These are phyloP conservation scores for Zygotorulaspora danielsina DNA, from an alignment of 805 yeast species.

Conservation along the genomic window DNA sequence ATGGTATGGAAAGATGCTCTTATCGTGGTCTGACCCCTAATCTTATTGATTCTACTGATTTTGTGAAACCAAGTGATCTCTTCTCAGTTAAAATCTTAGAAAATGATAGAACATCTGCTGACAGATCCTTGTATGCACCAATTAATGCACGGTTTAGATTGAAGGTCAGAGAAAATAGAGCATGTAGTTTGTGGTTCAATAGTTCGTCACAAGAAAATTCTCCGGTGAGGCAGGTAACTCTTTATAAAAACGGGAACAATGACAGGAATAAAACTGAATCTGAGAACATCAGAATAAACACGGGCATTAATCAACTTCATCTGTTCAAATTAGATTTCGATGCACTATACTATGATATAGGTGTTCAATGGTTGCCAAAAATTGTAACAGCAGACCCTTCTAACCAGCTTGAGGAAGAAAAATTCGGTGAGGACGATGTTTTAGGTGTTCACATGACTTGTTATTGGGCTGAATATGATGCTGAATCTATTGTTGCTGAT, in stretches of 20 bases:
- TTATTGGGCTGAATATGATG: constrained; percentile 72
- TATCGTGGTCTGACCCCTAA: constrained; percentile 50
- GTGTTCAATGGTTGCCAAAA: constrained; percentile 73
- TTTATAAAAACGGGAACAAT: constrained; percentile 39
- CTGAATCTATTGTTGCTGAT: constrained; percentile 40
- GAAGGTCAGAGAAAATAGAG: constrained; percentile 56
- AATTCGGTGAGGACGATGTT: constrained; percentile 33
- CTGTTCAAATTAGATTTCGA: constrained; percentile 65
- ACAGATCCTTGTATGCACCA: constrained; percentile 57
- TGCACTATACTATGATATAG: constrained; percentile 49
- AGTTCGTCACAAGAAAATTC: constrained; percentile 42
- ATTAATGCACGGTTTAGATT: constrained; percentile 59
- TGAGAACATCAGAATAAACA: constrained; percentile 47
- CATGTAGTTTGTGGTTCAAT: constrained; percentile 60
- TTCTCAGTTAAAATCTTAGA: constrained; percentile 48
- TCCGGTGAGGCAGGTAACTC: constrained; percentile 61
- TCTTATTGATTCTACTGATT: constrained; percentile 38
- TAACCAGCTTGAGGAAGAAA: constrained; percentile 33
- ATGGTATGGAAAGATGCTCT: constrained; percentile 51
- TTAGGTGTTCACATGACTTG: constrained; percentile 62
- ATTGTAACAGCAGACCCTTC: constrained; percentile 38
- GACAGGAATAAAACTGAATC: constrained; percentile 37
- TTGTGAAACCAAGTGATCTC: constrained; percentile 38
- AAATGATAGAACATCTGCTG: constrained; percentile 43
- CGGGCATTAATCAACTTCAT: constrained; percentile 62